Percentiles rank a stretch among this genome's conserved stretches.
Evolutionary conservation across 2,329 filamentous ascomycete genomes (phyloP).

Genomic region (Delphinella strobiligena): DNA sequence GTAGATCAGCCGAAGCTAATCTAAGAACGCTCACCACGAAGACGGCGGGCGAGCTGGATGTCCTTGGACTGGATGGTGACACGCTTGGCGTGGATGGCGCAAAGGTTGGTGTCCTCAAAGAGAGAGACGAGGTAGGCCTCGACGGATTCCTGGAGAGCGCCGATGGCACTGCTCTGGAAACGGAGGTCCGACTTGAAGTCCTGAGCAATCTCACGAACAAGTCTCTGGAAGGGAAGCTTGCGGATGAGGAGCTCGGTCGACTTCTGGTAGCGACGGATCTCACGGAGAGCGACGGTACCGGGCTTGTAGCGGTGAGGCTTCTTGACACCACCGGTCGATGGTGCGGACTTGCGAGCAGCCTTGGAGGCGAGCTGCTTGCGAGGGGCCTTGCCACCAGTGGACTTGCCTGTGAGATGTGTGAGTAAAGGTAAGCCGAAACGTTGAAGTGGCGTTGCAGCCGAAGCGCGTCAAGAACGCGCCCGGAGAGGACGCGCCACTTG

Average conservation of each 20-base stretch:
- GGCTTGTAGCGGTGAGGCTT: constrained; percentile 45
- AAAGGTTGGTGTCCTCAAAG: constrained; percentile 94
- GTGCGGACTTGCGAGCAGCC: constrained; percentile 95
- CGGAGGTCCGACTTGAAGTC: constrained; percentile 59
- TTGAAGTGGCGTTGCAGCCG: constrained; percentile 7
- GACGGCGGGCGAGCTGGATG: constrained; percentile 69
- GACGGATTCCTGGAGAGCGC: constrained; percentile 86
- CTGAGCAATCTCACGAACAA: constrained; percentile 65
- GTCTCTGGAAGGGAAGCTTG: constrained; percentile 68
- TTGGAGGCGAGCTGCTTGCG: constrained; percentile 98
- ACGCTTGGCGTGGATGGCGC: constrained; percentile 90
- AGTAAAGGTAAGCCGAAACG: neutral
- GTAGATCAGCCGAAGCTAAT: too few relatives aligned
- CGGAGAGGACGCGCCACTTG: constrained; percentile 3
- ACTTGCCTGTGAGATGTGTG: constrained; percentile 48
- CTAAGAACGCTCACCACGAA: constrained; percentile 44
- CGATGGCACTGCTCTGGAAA: constrained; percentile 93
- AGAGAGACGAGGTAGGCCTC: constrained; percentile 92
- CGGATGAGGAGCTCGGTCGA: constrained; percentile 75
- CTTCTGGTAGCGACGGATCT: constrained; percentile 85
- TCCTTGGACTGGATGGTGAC: constrained; percentile 66
- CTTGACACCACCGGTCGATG: constrained; percentile 69
- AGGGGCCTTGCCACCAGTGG: constrained; percentile 60
- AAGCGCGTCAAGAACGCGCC: constrained; percentile 8
- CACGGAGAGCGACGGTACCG: constrained; percentile 69